Evolutionary conservation across 2,329 filamentous ascomycete species (phyloP).

Genomic region (Pyrenophora tritici-repentis): DNA sequence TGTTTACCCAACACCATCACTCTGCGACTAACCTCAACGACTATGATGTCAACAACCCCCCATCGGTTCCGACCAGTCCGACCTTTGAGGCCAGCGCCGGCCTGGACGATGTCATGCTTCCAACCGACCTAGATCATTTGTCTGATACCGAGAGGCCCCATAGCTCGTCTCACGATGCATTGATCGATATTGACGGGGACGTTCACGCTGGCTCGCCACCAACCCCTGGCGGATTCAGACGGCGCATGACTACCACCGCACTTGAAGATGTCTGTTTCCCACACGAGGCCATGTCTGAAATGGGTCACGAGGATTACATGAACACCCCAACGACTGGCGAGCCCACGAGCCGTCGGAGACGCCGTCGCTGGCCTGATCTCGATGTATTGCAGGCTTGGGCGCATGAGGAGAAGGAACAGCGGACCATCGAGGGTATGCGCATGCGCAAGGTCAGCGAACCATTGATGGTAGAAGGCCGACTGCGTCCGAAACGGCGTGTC

Average conservation of each 20-base stretch:
- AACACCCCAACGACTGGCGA: constrained; percentile 54
- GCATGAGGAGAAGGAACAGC: constrained; percentile 83
- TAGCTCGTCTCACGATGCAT: constrained; percentile 48
- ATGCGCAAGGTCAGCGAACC: constrained; percentile 94
- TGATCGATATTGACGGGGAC: constrained; percentile 62
- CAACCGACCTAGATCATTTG: constrained; percentile 61
- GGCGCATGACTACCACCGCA: constrained; percentile 59
- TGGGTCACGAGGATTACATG: constrained; percentile 74
- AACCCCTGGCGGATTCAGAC: constrained; percentile 30
- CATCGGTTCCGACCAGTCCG: constrained; percentile 65
- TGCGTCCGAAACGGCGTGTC: constrained; percentile 75
- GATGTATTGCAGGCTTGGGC: constrained; percentile 87
- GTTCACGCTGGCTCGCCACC: constrained; percentile 51
- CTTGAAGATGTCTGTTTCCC: constrained; percentile 95
- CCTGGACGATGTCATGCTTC: constrained; percentile 69
- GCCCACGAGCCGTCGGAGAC: constrained; percentile 52
- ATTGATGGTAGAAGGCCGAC: constrained; percentile 84
- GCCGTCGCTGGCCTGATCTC: constrained; percentile 82
- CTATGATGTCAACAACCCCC: constrained; percentile 69
- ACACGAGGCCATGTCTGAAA: constrained; percentile 74
- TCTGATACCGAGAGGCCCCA: constrained; percentile 23
- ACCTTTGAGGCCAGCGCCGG: constrained; percentile 57
- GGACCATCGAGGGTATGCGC: constrained; percentile 75
- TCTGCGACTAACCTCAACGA: constrained; percentile 46
- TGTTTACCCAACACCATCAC: constrained; percentile 35